Percentiles rank a stretch among this genome's conserved stretches.
Conservation (phyloP, 352 stramenopile species). For the Pythium inflatum region DNA sequence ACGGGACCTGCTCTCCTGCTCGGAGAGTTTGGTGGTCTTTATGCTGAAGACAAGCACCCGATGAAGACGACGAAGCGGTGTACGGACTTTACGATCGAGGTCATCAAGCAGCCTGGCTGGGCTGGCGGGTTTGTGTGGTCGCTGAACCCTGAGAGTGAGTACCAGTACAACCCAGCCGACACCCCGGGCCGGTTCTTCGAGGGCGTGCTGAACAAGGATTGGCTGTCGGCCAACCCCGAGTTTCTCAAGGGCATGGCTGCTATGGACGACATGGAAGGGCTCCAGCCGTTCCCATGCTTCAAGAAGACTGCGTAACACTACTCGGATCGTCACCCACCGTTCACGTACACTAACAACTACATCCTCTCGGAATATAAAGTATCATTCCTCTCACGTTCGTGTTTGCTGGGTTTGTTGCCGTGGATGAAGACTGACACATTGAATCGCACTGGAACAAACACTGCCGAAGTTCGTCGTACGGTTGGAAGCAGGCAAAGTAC, state of each 20-base stretch:
- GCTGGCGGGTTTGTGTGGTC: constrained; percentile 75
- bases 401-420: no score
- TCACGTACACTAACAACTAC: no score
- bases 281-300: constrained; percentile 63
- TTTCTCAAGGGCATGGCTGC: constrained; percentile 47
- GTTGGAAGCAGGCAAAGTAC: constrained; percentile 80
- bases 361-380: no score
- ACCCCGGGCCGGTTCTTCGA: constrained; percentile 47
- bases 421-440: no score
- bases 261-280: constrained; percentile 57
- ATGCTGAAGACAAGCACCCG: constrained; percentile 51
- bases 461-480: constrained; percentile 57
- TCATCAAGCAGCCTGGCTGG: constrained; percentile 54
- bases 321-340: no score
- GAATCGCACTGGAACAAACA: no score
- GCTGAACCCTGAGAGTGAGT: constrained; percentile 71
- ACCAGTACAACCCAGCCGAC: constrained; percentile 63
- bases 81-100: constrained; percentile 63
- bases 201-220: constrained; percentile 58
- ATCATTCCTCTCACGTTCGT: no score
- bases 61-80: constrained; percentile 65
- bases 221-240: constrained; percentile 52
- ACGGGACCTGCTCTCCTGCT: constrained; percentile 52
- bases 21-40: constrained; percentile 74
- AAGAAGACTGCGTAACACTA: no score